phyloP scores from a whole-genome alignment of 441 rosid genomes.

The Cnidoscolus chayamansa region DNA sequence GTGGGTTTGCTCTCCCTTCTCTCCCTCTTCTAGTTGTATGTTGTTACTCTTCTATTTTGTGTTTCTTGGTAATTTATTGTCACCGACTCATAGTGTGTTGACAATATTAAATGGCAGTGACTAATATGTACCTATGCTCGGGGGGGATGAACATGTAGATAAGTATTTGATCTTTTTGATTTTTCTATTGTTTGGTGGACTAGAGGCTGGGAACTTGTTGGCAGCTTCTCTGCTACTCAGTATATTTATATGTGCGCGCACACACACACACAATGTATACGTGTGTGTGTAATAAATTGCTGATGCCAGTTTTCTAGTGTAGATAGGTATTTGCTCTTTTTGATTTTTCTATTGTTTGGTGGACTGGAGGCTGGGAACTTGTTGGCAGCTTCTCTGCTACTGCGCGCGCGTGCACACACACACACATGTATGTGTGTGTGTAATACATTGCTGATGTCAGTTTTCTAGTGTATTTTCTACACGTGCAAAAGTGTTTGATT shows the following conservation, averaged over 20 bases:
- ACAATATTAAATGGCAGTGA: neutral
- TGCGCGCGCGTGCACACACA: too few species aligned
- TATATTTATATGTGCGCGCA: too few species aligned
- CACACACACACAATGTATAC: too few species aligned
- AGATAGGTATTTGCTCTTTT: neutral
- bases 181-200: neutral
- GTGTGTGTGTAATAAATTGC: too few species aligned
- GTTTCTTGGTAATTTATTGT: too few species aligned
- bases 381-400: neutral
- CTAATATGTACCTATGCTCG: neutral
- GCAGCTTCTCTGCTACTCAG: neutral
- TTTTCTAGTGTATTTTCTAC: too few species aligned
- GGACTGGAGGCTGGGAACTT: neutral
- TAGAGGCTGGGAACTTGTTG: neutral
- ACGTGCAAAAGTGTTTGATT: too few species aligned
- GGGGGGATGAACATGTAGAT: neutral
- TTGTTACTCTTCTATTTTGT: too few species aligned
- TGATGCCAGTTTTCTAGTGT: neutral
- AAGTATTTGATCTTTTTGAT: neutral
- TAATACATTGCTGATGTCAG: too few species aligned
- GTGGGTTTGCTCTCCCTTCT: conserved; percentile 25
- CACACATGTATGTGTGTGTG: too few species aligned
- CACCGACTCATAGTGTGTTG: neutral
- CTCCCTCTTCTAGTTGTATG: neutral
- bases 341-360: neutral